These are phyloP conservation scores for Volvariella surrecta DNA, from an alignment of 1,284 basidiomycete species.

Conservation along the genomic window DNA sequence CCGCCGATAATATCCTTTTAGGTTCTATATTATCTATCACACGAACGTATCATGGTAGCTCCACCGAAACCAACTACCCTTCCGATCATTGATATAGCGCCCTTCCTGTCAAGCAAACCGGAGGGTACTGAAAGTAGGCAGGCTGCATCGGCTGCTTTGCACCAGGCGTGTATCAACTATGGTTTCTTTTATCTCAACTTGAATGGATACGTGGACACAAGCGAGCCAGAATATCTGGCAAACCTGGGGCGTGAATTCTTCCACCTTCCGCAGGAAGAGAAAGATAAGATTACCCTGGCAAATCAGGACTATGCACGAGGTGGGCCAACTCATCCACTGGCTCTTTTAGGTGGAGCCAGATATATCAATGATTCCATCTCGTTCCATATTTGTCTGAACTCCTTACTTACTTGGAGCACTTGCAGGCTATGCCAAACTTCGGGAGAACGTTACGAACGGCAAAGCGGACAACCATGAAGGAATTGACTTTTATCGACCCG, in stretches of 20 bases:
- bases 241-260: conserved; percentile 68
- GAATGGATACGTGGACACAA: conserved; percentile 40
- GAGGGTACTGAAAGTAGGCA: conserved; percentile 25
- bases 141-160: conserved; percentile 50
- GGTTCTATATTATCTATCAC: conserved; percentile 9
- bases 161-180: conserved; percentile 66
- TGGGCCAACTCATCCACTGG: conserved; percentile 22
- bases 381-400: no score
- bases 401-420: conserved; percentile 4
- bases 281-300: conserved; percentile 56
- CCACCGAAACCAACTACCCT: conserved; percentile 18
- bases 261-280: conserved; percentile 57
- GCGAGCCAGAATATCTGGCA: conserved; percentile 60
- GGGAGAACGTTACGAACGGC: conserved; percentile 80
- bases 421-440: conserved; percentile 60
- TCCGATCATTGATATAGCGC: conserved; percentile 49
- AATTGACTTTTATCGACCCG: conserved; percentile 73
- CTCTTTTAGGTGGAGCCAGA: neutral
- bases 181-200: conserved; percentile 86
- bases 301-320: conserved; percentile 71
- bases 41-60: conserved; percentile 9
- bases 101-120: conserved; percentile 36
- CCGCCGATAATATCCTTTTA: neutral
- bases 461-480: conserved; percentile 83
- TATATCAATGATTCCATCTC: no score